Evolutionary conservation across 176 grass and related monocot genomes (phyloP).

Genomic region (Oryza longistaminata): DNA sequence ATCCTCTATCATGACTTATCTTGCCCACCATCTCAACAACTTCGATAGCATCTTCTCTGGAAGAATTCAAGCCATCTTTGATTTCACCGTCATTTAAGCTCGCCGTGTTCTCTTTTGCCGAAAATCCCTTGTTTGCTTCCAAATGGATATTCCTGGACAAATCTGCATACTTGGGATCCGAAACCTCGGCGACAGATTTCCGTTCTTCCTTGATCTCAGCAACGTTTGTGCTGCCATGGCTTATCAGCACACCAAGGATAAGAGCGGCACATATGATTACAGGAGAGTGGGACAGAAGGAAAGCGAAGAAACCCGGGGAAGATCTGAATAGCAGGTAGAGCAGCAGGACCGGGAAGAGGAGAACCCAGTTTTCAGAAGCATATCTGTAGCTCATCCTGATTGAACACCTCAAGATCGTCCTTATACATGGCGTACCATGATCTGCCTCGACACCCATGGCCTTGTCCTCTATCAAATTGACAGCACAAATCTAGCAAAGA

Average conservation of each 20-base stretch:
- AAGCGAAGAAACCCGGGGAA: conserved; percentile 53
- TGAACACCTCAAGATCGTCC: conserved; percentile 38
- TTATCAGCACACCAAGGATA: conserved; percentile 65
- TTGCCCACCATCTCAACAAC: conserved; percentile 14
- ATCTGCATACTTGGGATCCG: conserved; percentile 28
- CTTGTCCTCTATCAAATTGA: background rate
- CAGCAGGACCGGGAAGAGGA: conserved; percentile 45
- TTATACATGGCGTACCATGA: conserved; percentile 23
- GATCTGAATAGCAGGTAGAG: conserved; percentile 60
- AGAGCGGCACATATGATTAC: conserved; percentile 67
- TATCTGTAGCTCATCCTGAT: conserved; percentile 30
- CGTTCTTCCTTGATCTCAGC: conserved; percentile 35
- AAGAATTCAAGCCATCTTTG: conserved; percentile 15
- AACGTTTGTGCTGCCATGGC: conserved; percentile 46
- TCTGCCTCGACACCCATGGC: conserved; percentile 28
- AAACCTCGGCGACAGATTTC: background rate
- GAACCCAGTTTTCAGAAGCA: conserved; percentile 46
- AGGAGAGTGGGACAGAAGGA: conserved; percentile 57
- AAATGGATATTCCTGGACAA: conserved; percentile 33
- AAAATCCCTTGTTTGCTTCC: conserved; percentile 20
- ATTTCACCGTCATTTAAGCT: background rate
- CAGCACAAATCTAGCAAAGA: conserved; percentile 24
- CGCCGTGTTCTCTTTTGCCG: background rate
- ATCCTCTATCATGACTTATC: background rate
- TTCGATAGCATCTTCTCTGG: conserved; percentile 19